Percentiles rank a stretch among this genome's conserved stretches.
phyloP scores from a whole-genome alignment of 352 stramenopile species.

The Blastocystis sp. region DNA sequence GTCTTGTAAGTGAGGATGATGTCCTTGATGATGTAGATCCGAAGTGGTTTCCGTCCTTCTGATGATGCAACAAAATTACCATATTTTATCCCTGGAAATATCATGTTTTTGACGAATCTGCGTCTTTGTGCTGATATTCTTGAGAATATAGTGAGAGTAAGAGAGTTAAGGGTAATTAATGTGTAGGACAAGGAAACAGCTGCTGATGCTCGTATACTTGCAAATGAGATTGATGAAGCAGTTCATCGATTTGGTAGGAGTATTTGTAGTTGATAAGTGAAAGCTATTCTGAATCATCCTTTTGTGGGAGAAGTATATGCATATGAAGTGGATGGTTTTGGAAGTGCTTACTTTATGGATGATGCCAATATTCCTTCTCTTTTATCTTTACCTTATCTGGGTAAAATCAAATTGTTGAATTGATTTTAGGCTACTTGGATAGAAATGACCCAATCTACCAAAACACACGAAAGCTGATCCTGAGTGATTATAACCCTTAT shows the following conservation, averaged over 20 bases:
- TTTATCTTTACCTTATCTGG: slow-evolving; percentile 73
- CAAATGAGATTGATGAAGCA: slow-evolving; percentile 68
- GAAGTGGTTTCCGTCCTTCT: slow-evolving; percentile 70
- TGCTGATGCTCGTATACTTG: slow-evolving; percentile 49
- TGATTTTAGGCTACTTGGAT: slow-evolving; percentile 71
- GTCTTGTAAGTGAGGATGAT: slow-evolving; percentile 24
- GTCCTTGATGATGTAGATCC: slow-evolving; percentile 37
- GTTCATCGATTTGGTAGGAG: slow-evolving; percentile 64
- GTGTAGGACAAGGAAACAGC: slow-evolving; percentile 8
- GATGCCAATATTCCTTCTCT: slow-evolving; percentile 76
- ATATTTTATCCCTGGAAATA: slow-evolving; percentile 72
- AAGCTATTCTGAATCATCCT: slow-evolving; percentile 66
- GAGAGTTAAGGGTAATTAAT: background rate
- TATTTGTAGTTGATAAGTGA: background rate
- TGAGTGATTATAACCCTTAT: slow-evolving; percentile 71
- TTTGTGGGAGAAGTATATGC: slow-evolving; percentile 67
- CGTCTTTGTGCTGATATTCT: slow-evolving; percentile 38
- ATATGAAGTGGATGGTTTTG: slow-evolving; percentile 77
- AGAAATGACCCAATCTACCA: slow-evolving; percentile 69
- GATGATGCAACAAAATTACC: slow-evolving; percentile 71
- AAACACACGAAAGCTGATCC: slow-evolving; percentile 71
- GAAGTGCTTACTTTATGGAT: slow-evolving; percentile 74
- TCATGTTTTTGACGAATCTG: slow-evolving; percentile 70
- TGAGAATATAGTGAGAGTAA: background rate
- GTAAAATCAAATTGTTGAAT: background rate